phyloP scores from a whole-genome alignment of 148 eudicot species.

The Pouteria glomerata region DNA sequence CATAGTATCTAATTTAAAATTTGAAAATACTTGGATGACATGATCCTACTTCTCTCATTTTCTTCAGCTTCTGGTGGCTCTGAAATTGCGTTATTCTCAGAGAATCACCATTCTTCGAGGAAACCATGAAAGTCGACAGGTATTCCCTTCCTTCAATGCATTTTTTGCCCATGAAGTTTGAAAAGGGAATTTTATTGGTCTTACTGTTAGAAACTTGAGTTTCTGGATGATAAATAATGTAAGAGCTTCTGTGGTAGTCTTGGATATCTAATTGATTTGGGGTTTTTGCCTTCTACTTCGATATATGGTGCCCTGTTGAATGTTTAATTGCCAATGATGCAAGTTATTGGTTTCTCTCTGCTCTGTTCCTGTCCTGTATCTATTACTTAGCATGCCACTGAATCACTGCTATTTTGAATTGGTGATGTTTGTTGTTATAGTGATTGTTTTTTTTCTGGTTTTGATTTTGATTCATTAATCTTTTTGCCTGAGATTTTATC shows the following conservation, averaged over 20 bases:
- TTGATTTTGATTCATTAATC: not conserved
- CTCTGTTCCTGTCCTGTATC: not conserved
- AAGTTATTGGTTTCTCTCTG: not conserved
- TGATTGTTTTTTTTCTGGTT: not conserved
- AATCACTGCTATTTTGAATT: constrained; percentile 4
- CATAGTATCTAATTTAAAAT: not conserved
- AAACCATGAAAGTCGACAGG: constrained; percentile 99
- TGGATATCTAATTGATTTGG: not conserved
- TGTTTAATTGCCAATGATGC: not conserved
- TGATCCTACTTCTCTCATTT: constrained; percentile 5
- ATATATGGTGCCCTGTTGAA: not conserved
- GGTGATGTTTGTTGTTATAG: not conserved
- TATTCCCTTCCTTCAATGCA: constrained; percentile 18
- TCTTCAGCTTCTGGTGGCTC: constrained; percentile 88
- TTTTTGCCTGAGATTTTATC: not conserved
- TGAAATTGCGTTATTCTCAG: constrained; percentile 90
- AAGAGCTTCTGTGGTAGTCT: not conserved
- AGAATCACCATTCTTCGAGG: constrained; percentile 95
- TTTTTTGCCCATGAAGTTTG: not conserved
- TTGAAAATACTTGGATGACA: not conserved
- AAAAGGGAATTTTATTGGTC: not conserved
- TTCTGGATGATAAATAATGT: not conserved
- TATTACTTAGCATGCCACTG: not conserved
- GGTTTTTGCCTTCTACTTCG: not conserved
- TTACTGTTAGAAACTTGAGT: not conserved